Percentiles rank a stretch among this genome's conserved stretches.
Evolutionary conservation across 2,329 filamentous ascomycete species (phyloP).

Genomic region (Emmonsiellopsis sp.): DNA sequence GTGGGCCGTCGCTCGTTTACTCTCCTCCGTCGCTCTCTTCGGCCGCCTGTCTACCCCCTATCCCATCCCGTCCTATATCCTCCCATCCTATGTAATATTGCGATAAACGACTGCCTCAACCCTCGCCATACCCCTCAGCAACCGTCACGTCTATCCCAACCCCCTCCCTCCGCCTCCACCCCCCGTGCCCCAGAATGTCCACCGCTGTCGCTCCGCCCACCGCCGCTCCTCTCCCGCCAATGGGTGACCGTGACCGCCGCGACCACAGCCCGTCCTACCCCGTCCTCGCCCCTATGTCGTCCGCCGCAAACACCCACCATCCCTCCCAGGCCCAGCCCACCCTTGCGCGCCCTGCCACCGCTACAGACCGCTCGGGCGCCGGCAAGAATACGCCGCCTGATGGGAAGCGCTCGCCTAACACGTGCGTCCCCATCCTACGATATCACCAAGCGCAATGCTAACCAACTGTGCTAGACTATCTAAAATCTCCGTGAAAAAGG

Average conservation of each 20-base stretch:
- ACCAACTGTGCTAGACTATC: constrained; percentile 33
- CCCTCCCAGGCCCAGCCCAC: constrained; percentile 25
- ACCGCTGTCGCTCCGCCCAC: constrained; percentile 39
- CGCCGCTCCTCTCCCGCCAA: constrained; percentile 33
- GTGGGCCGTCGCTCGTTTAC: neutral
- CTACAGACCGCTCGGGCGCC: constrained; percentile 17
- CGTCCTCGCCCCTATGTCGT: constrained; percentile 28
- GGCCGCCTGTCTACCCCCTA: neutral
- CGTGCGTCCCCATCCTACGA: constrained; percentile 28
- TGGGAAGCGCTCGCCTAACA: constrained; percentile 45
- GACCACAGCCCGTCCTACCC: constrained; percentile 27
- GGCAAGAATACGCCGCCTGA: constrained; percentile 26
- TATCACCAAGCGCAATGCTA: constrained; percentile 7
- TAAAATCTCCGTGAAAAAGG: constrained; percentile 93
- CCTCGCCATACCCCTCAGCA: neutral
- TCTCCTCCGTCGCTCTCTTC: neutral
- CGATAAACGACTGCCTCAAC: no score
- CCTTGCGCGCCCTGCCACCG: constrained; percentile 24
- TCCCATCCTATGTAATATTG: no score
- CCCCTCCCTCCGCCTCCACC: neutral
- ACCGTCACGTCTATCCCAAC: neutral
- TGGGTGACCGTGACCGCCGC: constrained; percentile 35
- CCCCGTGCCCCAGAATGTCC: constrained; percentile 29
- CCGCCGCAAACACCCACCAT: constrained; percentile 22
- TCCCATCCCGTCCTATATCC: no score